These are phyloP conservation scores for Emericellopsis terricola DNA, from an alignment of 495 filamentous ascomycete species.

Conservation along the genomic window DNA sequence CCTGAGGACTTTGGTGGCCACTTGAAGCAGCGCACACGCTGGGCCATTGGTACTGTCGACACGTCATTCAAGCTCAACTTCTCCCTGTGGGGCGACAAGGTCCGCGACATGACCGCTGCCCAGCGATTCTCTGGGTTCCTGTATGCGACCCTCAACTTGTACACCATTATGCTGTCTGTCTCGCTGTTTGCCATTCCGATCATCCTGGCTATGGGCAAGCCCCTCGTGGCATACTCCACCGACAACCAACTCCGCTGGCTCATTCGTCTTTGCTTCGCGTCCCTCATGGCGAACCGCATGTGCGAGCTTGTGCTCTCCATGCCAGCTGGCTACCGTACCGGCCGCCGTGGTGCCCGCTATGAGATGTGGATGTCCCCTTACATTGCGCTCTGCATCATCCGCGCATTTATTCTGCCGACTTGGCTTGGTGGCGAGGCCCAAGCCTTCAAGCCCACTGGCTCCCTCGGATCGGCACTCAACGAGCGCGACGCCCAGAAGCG, in stretches of 20 bases:
- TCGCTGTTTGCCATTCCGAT: constrained; percentile 28
- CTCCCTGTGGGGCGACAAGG: constrained; percentile 20
- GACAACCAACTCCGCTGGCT: constrained; percentile 26
- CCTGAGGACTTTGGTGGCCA: constrained; percentile 28
- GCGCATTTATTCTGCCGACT: constrained; percentile 24
- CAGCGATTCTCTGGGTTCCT: constrained; percentile 19
- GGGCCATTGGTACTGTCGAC: constrained; percentile 26
- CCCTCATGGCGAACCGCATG: constrained; percentile 19
- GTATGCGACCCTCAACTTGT: constrained; percentile 24
- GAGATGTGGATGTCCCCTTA: constrained; percentile 29
- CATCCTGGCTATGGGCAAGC: constrained; percentile 24
- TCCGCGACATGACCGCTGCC: constrained; percentile 7
- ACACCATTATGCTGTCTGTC: constrained; percentile 21
- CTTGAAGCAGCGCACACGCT: constrained; percentile 33
- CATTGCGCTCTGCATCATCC: constrained; percentile 22
- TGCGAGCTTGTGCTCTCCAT: constrained; percentile 25
- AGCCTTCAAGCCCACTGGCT: constrained; percentile 2
- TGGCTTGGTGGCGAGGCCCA: constrained; percentile 9
- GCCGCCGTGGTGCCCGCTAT: constrained; percentile 21
- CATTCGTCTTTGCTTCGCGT: constrained; percentile 26
- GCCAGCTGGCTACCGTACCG: constrained; percentile 25
- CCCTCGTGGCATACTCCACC: constrained; percentile 24
- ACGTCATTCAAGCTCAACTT: constrained; percentile 27
- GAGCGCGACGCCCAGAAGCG: constrained; percentile 1
- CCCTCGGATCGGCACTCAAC: background rate